Percentiles rank a stretch among this genome's conserved stretches.
Conservation (phyloP, 2,329 filamentous ascomycete genomes). For the Orbilia brochopaga region DNA sequence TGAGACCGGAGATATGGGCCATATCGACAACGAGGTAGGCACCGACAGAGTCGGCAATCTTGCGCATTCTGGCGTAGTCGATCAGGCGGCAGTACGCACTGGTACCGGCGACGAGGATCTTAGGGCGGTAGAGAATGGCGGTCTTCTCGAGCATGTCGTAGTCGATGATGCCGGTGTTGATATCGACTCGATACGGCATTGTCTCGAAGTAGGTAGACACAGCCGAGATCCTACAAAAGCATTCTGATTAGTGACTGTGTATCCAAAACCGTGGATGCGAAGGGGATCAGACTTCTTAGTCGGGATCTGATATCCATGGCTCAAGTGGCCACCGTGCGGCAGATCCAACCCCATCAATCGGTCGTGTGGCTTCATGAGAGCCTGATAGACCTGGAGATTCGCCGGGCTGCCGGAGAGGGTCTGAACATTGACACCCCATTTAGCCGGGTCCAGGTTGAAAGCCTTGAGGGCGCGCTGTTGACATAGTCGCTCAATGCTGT, state of each 20-base stretch:
- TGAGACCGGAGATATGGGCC: constrained; percentile 96
- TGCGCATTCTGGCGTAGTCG: constrained; percentile 93
- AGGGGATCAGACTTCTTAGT: constrained; percentile 72
- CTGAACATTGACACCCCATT: constrained; percentile 99
- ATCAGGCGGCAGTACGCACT: constrained; percentile 98
- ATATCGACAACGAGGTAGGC: constrained; percentile 97
- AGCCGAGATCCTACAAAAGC: constrained; percentile 74
- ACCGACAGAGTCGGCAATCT: constrained; percentile 90
- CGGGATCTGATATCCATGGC: constrained; percentile 96
- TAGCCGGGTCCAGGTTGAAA: constrained; percentile 81
- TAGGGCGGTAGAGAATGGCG: constrained; percentile 89
- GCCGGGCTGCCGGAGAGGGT: constrained; percentile 89
- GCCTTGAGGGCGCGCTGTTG: constrained; percentile 90
- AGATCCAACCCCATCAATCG: constrained; percentile 96
- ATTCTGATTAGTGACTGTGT: background rate
- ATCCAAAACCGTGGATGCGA: constrained; percentile 51
- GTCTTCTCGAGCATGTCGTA: constrained; percentile 92
- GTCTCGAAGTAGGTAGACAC: constrained; percentile 99
- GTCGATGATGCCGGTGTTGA: constrained; percentile 93
- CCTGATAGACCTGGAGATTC: constrained; percentile 98
- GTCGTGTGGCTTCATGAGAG: constrained; percentile 92
- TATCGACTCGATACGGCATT: constrained; percentile 89
- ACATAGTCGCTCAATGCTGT: constrained; percentile 92
- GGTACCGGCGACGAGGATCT: constrained; percentile 93
- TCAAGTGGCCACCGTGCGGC: constrained; percentile 91